Evolutionary conservation across 257 asterid species (phyloP).

Genomic region (Jasminum sambac): DNA sequence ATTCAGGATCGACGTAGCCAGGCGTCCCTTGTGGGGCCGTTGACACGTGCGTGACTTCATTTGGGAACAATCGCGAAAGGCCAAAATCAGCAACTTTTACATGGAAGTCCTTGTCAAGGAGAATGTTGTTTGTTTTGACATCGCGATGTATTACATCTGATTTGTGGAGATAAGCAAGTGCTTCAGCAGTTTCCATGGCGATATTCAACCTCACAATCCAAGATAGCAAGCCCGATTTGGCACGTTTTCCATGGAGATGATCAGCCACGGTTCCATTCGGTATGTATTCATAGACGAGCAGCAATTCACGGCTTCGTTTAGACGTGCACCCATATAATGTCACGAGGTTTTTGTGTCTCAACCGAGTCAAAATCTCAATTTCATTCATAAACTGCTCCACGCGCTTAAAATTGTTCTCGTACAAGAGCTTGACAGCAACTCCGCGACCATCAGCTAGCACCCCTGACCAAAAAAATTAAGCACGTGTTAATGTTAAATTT

Average conservation of each 20-base stretch:
- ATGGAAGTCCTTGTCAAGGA: conserved; percentile 79
- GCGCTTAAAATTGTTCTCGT: conserved; percentile 79
- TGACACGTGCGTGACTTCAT: conserved; percentile 77
- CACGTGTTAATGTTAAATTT: too few relatives aligned
- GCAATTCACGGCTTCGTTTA: conserved; percentile 64
- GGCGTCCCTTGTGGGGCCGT: conserved; percentile 99
- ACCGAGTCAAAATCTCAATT: conserved; percentile 63
- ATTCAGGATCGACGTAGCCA: conserved; percentile 94
- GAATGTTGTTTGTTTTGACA: conserved; percentile 84
- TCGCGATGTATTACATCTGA: conserved; percentile 80
- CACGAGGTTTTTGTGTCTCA: conserved; percentile 76
- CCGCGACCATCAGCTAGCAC: conserved; percentile 64
- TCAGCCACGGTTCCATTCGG: conserved; percentile 92
- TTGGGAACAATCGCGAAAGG: conserved; percentile 71
- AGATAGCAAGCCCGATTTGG: conserved; percentile 73
- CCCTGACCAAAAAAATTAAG: conserved; percentile 40
- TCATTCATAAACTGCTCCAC: conserved; percentile 93
- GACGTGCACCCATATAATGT: conserved; percentile 80
- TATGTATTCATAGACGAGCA: conserved; percentile 78
- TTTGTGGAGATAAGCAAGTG: conserved; percentile 68
- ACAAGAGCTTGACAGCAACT: conserved; percentile 84
- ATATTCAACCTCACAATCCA: conserved; percentile 80
- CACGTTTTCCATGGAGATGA: conserved; percentile 75
- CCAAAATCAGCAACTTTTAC: conserved; percentile 97
- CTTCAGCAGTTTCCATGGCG: conserved; percentile 84